phyloP scores from a whole-genome alignment of 192 early-diverging fungal genomes.

The Linnemannia hyalina region DNA sequence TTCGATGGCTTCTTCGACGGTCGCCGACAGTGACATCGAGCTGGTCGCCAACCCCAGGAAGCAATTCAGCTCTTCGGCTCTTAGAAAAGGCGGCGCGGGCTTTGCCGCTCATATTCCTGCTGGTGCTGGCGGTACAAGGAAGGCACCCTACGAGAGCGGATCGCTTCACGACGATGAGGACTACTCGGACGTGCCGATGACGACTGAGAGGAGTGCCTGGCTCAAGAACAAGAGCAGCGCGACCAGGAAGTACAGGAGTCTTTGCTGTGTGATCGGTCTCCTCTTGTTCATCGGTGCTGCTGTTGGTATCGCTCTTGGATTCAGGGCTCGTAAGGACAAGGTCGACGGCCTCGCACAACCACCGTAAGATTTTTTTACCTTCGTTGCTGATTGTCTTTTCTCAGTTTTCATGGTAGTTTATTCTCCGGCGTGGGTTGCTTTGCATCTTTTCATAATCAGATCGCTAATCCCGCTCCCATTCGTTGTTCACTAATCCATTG shows the following conservation, averaged over 20 bases:
- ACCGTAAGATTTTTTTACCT: conserved; percentile 3
- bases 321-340: conserved; percentile 15
- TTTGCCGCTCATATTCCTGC: background rate
- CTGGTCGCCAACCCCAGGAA: background rate
- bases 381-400: background rate
- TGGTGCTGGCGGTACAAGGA: no score
- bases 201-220: conserved; percentile 15
- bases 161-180: background rate
- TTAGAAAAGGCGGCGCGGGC: background rate
- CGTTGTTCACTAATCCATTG: background rate
- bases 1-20: conserved; percentile 5
- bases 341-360: conserved; percentile 23
- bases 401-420: background rate
- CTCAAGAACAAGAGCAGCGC: conserved; percentile 18
- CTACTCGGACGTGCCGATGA: background rate
- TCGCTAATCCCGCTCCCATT: background rate
- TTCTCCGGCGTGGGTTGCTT: background rate
- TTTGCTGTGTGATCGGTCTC: conserved; percentile 21
- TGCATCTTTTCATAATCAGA: background rate
- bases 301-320: conserved; percentile 11
- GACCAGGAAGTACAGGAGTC: conserved; percentile 7
- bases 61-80: background rate
- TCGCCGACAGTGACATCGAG: conserved; percentile 15
- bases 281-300: conserved; percentile 6
- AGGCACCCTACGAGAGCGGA: background rate